phyloP scores from a whole-genome alignment of 495 filamentous ascomycete species.

The Sordaria brevicollis region DNA sequence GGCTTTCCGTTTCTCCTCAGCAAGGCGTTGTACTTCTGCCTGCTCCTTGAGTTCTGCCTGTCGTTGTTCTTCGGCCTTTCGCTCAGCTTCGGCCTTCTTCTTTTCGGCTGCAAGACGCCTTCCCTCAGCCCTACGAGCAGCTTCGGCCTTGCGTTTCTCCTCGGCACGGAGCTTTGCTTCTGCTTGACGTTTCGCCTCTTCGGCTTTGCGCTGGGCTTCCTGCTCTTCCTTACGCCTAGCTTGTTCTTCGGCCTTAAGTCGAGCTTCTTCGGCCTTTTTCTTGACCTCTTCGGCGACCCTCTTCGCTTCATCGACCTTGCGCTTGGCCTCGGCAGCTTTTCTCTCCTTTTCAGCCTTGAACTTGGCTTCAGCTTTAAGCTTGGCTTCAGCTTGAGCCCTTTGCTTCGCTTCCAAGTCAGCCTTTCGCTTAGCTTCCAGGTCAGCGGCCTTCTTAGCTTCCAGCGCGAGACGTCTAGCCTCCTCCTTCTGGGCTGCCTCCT shows the following conservation, averaged over 20 bases:
- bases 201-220: neutral
- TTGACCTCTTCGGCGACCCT: neutral
- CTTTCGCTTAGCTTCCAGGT: neutral
- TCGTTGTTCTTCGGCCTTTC: neutral
- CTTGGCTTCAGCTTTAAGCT: neutral
- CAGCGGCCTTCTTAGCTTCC: neutral
- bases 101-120: neutral
- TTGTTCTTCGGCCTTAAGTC: neutral
- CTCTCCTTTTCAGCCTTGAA: neutral
- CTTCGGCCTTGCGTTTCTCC: neutral
- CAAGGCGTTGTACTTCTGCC: neutral
- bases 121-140: neutral
- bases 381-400: neutral
- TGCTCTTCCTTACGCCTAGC: neutral
- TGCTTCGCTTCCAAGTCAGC: neutral
- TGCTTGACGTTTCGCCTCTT: neutral
- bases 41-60: neutral
- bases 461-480: neutral
- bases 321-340: neutral
- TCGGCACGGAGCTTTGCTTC: neutral
- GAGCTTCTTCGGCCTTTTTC: neutral
- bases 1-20: neutral
- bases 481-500: neutral
- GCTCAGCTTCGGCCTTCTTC: neutral
- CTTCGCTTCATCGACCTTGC: neutral